Evolutionary conservation across 1,284 basidiomycete genomes (phyloP).

Genomic region (Apiotrichum gamsii): DNA sequence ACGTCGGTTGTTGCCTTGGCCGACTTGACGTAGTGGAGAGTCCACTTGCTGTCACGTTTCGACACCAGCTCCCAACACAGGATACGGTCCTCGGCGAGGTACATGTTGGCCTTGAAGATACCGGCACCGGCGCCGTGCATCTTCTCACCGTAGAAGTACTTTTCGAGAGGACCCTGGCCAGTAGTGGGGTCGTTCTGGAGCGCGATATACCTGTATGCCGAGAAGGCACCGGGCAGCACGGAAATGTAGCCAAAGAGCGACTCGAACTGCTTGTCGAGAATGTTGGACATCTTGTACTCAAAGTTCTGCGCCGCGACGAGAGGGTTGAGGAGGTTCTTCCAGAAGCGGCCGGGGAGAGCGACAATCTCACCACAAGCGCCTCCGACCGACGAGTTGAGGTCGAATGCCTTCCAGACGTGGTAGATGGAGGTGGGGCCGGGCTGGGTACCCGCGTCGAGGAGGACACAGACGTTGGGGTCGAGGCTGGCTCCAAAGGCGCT

Average conservation of each 20-base stretch:
- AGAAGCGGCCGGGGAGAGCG: slow-evolving; percentile 78
- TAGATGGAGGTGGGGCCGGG: slow-evolving; percentile 86
- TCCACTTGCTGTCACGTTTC: slow-evolving; percentile 79
- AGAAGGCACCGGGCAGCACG: slow-evolving; percentile 87
- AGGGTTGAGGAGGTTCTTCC: slow-evolving; percentile 70
- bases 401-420: slow-evolving; percentile 94
- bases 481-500: slow-evolving; percentile 21
- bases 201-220: slow-evolving; percentile 84
- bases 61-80: slow-evolving; percentile 91
- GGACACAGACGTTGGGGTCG: slow-evolving; percentile 82
- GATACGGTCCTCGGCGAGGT: slow-evolving; percentile 73
- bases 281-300: slow-evolving; percentile 96
- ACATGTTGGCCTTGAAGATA: slow-evolving; percentile 93
- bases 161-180: slow-evolving; percentile 74
- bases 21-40: slow-evolving; percentile 87
- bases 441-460: slow-evolving; percentile 91
- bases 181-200: slow-evolving; percentile 64
- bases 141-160: slow-evolving; percentile 92
- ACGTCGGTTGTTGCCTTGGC: slow-evolving; percentile 89
- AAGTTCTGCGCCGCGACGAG: slow-evolving; percentile 53
- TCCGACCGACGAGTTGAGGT: slow-evolving; percentile 90
- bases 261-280: slow-evolving; percentile 78
- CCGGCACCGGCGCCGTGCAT: slow-evolving; percentile 86
- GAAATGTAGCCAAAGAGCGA: slow-evolving; percentile 84
- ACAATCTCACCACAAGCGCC: slow-evolving; percentile 97